Evolutionary conservation across 306 rosid genomes (phyloP).

Genomic region (Prunus davidiana): DNA sequence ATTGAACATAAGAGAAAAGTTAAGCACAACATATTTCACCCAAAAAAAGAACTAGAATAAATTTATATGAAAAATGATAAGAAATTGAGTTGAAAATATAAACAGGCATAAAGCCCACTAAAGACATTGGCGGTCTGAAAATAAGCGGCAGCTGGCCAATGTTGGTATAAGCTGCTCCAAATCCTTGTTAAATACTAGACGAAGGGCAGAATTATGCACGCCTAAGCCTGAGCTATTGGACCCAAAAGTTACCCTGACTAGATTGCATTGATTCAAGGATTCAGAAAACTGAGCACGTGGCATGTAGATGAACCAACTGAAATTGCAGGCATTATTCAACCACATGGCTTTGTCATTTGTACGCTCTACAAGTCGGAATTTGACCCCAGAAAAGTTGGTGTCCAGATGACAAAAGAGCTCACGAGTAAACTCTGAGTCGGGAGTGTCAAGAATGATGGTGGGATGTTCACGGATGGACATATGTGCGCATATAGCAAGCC

Average conservation of each 20-base stretch:
- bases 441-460: not conserved
- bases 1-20: too few relatives aligned
- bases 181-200: not conserved
- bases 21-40: too few relatives aligned
- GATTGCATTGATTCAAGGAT: not conserved
- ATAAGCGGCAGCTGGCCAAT: not conserved
- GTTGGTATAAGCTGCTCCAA: constrained; percentile 2
- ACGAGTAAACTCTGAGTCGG: not conserved
- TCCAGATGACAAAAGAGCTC: not conserved
- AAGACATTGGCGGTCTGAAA: not conserved
- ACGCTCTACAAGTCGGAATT: too few relatives aligned
- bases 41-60: too few relatives aligned
- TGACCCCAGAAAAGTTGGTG: too few relatives aligned
- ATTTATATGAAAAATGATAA: too few relatives aligned
- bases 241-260: not conserved
- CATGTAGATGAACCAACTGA: not conserved
- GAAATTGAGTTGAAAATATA: too few relatives aligned
- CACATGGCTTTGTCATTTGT: not conserved
- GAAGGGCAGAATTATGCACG: not conserved
- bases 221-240: not conserved
- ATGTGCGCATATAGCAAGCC: not conserved
- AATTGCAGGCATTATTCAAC: not conserved
- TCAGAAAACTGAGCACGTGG: not conserved
- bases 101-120: not conserved
- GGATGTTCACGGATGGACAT: not conserved